phyloP scores from a whole-genome alignment of 495 filamentous ascomycete species.

The Xylaria palmicola region DNA sequence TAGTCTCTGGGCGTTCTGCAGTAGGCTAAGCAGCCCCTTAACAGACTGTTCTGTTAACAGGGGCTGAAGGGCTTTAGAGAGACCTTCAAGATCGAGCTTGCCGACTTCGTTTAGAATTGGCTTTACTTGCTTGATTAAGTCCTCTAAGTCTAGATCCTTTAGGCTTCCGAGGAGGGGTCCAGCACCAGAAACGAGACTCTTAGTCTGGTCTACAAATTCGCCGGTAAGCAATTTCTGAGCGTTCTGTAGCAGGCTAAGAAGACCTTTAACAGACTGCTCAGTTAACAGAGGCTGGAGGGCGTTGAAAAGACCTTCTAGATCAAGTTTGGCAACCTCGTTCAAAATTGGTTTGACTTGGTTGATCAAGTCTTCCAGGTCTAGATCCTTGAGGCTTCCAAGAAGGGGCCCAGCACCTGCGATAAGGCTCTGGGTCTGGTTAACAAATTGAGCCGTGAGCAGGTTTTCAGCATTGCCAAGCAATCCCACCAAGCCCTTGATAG shows the following conservation, averaged over 20 bases:
- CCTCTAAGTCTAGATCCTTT: conserved; percentile 32
- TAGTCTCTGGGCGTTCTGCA: conserved; percentile 42
- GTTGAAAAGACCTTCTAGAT: conserved; percentile 32
- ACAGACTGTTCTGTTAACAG: conserved; percentile 39
- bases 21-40: conserved; percentile 38
- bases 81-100: conserved; percentile 25
- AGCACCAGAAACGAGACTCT: conserved; percentile 38
- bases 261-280: conserved; percentile 33
- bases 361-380: conserved; percentile 24
- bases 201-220: conserved; percentile 46
- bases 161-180: conserved; percentile 37
- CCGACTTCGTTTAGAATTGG: conserved; percentile 38
- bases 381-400: conserved; percentile 20
- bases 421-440: conserved; percentile 41
- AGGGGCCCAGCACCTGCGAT: conserved; percentile 30
- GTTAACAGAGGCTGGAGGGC: conserved; percentile 33
- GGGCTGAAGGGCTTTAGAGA: conserved; percentile 28
- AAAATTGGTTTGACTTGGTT: conserved; percentile 22
- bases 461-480: conserved; percentile 42
- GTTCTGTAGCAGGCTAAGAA: conserved; percentile 38
- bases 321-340: conserved; percentile 10
- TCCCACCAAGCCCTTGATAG: conserved; percentile 41
- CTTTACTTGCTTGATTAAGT: conserved; percentile 31
- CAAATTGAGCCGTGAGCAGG: conserved; percentile 39
- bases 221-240: conserved; percentile 40